These are phyloP conservation scores for Polyporus tsugae DNA, from an alignment of 1,284 basidiomycete species.

Conservation along the genomic window DNA sequence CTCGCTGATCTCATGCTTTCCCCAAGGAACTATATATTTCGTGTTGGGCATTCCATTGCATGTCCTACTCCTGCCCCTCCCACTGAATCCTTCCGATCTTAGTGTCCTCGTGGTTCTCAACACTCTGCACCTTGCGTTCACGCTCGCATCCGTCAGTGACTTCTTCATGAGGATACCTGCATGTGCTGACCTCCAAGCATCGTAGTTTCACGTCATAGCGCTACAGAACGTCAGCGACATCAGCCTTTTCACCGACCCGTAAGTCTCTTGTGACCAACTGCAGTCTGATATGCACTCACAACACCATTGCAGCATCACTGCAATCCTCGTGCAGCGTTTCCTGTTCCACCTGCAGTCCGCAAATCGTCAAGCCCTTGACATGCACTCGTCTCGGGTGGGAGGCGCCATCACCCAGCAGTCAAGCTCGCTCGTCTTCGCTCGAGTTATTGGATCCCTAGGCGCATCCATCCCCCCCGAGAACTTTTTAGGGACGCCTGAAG, in stretches of 20 bases:
- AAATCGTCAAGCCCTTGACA: background rate
- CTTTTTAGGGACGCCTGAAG: background rate
- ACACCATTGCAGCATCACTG: conserved; percentile 5
- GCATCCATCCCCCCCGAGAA: background rate
- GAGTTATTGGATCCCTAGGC: background rate
- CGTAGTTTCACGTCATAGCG: background rate
- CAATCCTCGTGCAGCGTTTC: conserved; percentile 22
- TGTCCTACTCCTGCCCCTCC: background rate
- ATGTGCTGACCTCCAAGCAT: too few relatives aligned
- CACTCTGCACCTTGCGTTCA: conserved; percentile 12
- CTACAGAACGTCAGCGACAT: conserved; percentile 4
- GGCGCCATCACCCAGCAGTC: background rate
- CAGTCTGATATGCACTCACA: background rate
- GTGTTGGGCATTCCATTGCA: background rate
- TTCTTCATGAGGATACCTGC: too few relatives aligned
- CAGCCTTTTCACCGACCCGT: conserved; percentile 10
- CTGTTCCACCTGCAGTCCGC: conserved; percentile 21
- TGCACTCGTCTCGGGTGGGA: too few relatives aligned
- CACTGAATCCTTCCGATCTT: background rate
- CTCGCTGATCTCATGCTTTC: background rate
- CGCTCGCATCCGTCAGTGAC: background rate
- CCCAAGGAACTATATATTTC: conserved; percentile 15
- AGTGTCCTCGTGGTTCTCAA: conserved; percentile 12
- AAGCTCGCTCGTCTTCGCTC: conserved; percentile 6
- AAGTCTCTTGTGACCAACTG: background rate